Conservation (phyloP, 108 stramenopile genomes). For the Cylindrotheca closterium region DNA sequence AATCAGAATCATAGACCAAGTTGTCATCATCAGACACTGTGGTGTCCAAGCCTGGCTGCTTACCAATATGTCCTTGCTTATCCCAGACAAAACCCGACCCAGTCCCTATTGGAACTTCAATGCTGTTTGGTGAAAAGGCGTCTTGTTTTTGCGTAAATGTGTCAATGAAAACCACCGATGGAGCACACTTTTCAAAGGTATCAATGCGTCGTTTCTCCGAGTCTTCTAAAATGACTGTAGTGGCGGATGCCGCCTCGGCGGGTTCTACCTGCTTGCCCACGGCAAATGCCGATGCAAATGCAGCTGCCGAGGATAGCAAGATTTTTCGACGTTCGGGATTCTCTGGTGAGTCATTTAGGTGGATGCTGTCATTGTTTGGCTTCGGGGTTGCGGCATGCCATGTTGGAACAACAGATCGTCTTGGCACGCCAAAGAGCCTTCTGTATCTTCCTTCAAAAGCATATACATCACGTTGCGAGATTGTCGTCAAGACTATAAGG, state of each 20-base stretch:
- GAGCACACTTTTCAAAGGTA: slow-evolving; percentile 68
- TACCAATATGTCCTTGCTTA: slow-evolving; percentile 72
- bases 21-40: background rate
- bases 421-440: background rate
- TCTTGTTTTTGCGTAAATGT: slow-evolving; percentile 70
- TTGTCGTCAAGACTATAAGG: background rate
- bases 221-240: slow-evolving; percentile 21
- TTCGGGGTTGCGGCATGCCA: background rate
- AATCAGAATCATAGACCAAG: background rate
- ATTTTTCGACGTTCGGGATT: slow-evolving; percentile 12
- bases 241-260: slow-evolving; percentile 2
- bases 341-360: background rate
- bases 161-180: slow-evolving; percentile 81
- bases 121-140: slow-evolving; percentile 69
- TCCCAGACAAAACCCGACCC: slow-evolving; percentile 94
- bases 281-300: slow-evolving; percentile 10
- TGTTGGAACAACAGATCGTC: too few relatives aligned
- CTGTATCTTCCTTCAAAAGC: background rate
- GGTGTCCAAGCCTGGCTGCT: slow-evolving; percentile 1
- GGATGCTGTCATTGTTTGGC: background rate
- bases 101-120: slow-evolving; percentile 84
- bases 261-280: background rate
- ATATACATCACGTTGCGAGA: background rate
- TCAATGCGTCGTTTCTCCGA: slow-evolving; percentile 63
- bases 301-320: slow-evolving; percentile 14